A percentile compares a stretch with the other conserved stretches of the same genome.
Evolutionary conservation across 1,139 yeast genomes (phyloP).

Genomic region (Debaryomycetaceae sp.): DNA sequence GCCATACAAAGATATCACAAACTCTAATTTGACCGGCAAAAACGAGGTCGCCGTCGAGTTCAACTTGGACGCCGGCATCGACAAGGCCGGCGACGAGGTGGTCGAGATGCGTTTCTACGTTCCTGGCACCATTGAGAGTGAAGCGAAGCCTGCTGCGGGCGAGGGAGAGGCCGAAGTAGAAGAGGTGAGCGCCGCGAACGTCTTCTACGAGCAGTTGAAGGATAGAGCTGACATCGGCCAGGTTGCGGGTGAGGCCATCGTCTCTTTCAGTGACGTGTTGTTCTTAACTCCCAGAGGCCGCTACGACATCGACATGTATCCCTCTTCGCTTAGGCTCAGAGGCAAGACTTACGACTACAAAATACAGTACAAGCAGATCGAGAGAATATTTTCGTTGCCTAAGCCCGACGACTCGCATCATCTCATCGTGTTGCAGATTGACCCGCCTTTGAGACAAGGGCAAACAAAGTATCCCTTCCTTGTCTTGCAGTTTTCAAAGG

Average conservation of each 20-base stretch:
- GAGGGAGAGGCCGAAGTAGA: slow-evolving; percentile 35
- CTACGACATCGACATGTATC: slow-evolving; percentile 93
- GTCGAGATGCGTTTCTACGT: slow-evolving; percentile 92
- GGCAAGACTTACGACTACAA: slow-evolving; percentile 98
- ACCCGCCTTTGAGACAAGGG: slow-evolving; percentile 88
- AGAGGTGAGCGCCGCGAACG: slow-evolving; percentile 74
- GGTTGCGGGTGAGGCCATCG: slow-evolving; percentile 96
- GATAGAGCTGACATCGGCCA: slow-evolving; percentile 97
- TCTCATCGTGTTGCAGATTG: slow-evolving; percentile 81
- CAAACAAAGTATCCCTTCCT: slow-evolving; percentile 94
- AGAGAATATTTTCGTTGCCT: slow-evolving; percentile 86
- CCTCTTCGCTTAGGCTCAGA: slow-evolving; percentile 81
- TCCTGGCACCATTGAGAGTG: slow-evolving; percentile 70
- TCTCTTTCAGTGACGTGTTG: slow-evolving; percentile 84
- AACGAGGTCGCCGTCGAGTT: slow-evolving; percentile 92
- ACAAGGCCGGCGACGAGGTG: slow-evolving; percentile 86
- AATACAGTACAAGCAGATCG: slow-evolving; percentile 86
- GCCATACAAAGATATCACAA: slow-evolving; percentile 76
- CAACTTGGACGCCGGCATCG: slow-evolving; percentile 55
- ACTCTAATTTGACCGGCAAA: slow-evolving; percentile 89
- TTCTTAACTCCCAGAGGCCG: slow-evolving; percentile 98
- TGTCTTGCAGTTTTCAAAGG: slow-evolving; percentile 82
- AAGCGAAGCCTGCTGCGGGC: slow-evolving; percentile 25
- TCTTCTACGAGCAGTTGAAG: slow-evolving; percentile 85
- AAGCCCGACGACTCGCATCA: slow-evolving; percentile 94